Conservation (phyloP, 441 rosid genomes). For the Jatropha multifida region DNA sequence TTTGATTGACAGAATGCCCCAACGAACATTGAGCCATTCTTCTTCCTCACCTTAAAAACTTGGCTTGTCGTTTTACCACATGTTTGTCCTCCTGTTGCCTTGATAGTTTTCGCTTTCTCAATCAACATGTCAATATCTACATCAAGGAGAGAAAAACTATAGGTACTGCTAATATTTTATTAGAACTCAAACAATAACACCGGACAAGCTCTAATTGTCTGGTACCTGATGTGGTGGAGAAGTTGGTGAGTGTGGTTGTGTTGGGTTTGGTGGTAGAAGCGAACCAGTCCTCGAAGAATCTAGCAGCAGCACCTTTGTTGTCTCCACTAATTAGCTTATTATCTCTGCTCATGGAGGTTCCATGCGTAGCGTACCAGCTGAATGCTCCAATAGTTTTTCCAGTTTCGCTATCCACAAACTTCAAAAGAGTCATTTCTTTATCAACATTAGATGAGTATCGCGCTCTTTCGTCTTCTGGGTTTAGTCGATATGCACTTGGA, state of each 20-base stretch:
- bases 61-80: conserved; percentile 48
- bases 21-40: conserved; percentile 41
- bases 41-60: conserved; percentile 52
- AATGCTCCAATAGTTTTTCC: conserved; percentile 47
- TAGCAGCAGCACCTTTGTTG: conserved; percentile 67
- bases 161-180: no score
- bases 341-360: conserved; percentile 64
- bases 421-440: conserved; percentile 52
- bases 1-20: conserved; percentile 63
- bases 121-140: conserved; percentile 21
- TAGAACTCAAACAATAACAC: no score
- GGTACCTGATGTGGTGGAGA: conserved; percentile 15
- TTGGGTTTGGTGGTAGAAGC: conserved; percentile 26
- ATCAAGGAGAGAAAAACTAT: background rate
- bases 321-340: conserved; percentile 60
- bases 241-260: conserved; percentile 7
- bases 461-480: conserved; percentile 52
- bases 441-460: conserved; percentile 43
- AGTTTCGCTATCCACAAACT: conserved; percentile 34
- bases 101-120: conserved; percentile 32
- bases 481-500: conserved; percentile 54
- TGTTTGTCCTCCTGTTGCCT: conserved; percentile 47
- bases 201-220: no score
- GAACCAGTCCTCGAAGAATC: conserved; percentile 60
- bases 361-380: conserved; percentile 62